Conservation (phyloP, 2,329 filamentous ascomycete genomes). For the Verticillium tricorpus region DNA sequence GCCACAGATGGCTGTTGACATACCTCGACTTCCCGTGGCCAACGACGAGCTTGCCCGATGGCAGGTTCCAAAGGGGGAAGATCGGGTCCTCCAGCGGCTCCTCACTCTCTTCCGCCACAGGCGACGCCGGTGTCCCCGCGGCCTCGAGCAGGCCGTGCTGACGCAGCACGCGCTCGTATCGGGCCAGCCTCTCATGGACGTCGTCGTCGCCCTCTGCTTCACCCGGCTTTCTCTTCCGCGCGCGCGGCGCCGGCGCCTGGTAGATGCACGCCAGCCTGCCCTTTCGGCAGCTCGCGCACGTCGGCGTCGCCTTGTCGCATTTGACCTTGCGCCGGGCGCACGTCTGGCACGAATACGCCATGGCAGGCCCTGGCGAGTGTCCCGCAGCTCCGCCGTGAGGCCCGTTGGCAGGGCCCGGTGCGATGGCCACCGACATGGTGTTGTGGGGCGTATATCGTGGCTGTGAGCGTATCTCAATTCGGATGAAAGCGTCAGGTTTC, state of each 20-base stretch:
- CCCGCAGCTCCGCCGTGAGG: not conserved
- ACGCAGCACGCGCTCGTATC: slow-evolving; percentile 32
- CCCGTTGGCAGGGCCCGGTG: not conserved
- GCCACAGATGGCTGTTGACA: slow-evolving; percentile 29
- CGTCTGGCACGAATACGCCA: slow-evolving; percentile 20
- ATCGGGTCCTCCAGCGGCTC: slow-evolving; percentile 3
- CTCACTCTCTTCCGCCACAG: not conserved
- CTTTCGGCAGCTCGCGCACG: slow-evolving; percentile 20
- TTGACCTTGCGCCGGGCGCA: slow-evolving; percentile 24
- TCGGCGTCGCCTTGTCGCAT: slow-evolving; percentile 19
- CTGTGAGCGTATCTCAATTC: not conserved
- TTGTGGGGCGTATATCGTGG: not conserved
- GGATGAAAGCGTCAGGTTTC: not conserved
- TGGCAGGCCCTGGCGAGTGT: not conserved
- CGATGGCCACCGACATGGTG: slow-evolving; percentile 2
- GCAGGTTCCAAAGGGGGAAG: slow-evolving; percentile 4
- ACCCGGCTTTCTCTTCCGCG: slow-evolving; percentile 30
- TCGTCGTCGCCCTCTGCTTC: slow-evolving; percentile 19
- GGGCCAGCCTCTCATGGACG: slow-evolving; percentile 27
- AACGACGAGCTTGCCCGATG: slow-evolving; percentile 16
- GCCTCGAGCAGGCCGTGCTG: slow-evolving; percentile 25
- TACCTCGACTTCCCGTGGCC: slow-evolving; percentile 33
- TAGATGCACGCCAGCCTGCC: slow-evolving; percentile 32
- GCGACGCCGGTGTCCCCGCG: slow-evolving; percentile 1
- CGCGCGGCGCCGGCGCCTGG: slow-evolving; percentile 30